phyloP scores from a whole-genome alignment of 352 stramenopile genomes.

The Globisporangium recalcitrans region DNA sequence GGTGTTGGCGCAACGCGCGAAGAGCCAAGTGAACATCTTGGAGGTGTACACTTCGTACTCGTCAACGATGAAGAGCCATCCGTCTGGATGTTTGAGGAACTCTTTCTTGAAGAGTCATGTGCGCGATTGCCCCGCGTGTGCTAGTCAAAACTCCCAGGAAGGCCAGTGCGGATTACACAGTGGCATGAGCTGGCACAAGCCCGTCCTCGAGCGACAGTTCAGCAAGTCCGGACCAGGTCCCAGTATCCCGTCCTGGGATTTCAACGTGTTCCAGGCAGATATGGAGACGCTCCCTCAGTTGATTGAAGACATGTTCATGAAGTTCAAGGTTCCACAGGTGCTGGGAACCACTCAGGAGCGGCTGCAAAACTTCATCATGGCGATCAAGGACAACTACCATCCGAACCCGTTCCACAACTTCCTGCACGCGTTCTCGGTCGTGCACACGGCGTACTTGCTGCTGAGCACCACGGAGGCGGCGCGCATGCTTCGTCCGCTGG shows the following conservation, averaged over 20 bases:
- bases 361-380: slow-evolving; percentile 76
- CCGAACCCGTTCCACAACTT: slow-evolving; percentile 92
- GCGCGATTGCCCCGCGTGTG: slow-evolving; percentile 35
- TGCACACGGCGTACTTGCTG: slow-evolving; percentile 82
- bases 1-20: slow-evolving; percentile 59
- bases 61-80: slow-evolving; percentile 31
- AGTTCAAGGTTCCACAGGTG: slow-evolving; percentile 64
- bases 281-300: slow-evolving; percentile 42
- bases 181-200: slow-evolving; percentile 11
- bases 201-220: slow-evolving; percentile 12
- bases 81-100: slow-evolving; percentile 45
- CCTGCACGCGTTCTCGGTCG: slow-evolving; percentile 83
- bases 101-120: slow-evolving; percentile 53
- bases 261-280: slow-evolving; percentile 74
- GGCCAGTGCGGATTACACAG: slow-evolving; percentile 1
- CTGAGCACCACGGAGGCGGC: slow-evolving; percentile 63
- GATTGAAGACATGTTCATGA: slow-evolving; percentile 71
- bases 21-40: slow-evolving; percentile 71
- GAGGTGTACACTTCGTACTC: slow-evolving; percentile 77
- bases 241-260: slow-evolving; percentile 57
- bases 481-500: slow-evolving; percentile 72
- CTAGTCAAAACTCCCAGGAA: slow-evolving; percentile 11
- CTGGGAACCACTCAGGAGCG: slow-evolving; percentile 48
- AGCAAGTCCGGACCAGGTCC: slow-evolving; percentile 12
- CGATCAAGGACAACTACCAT: slow-evolving; percentile 80